These are phyloP conservation scores for Dioscorea dumetorum DNA, from an alignment of 106 monocot genomes.

Conservation along the genomic window DNA sequence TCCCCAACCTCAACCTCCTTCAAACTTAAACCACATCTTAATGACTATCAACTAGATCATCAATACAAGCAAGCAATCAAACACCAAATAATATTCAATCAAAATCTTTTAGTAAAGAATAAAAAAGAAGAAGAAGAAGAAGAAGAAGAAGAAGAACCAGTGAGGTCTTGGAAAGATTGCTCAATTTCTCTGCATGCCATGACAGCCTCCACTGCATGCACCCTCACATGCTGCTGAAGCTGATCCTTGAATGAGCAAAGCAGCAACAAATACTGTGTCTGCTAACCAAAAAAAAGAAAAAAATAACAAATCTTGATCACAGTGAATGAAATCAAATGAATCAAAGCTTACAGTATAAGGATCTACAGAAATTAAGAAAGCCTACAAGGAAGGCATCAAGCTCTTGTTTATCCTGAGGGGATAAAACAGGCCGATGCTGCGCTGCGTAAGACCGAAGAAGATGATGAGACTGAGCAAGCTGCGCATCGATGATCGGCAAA, in stretches of 20 bases:
- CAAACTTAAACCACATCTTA: background rate
- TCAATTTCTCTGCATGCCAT: slow-evolving; percentile 94
- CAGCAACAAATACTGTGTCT: slow-evolving; percentile 73
- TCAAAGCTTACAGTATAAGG: too few species aligned
- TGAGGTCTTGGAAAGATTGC: slow-evolving; percentile 80
- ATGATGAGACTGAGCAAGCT: slow-evolving; percentile 58
- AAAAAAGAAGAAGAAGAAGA: background rate
- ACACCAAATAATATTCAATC: background rate
- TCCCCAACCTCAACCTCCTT: background rate
- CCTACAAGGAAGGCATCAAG: slow-evolving; percentile 91
- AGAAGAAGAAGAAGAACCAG: slow-evolving; percentile 31
- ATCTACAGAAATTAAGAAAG: too few species aligned
- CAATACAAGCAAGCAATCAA: too few species aligned
- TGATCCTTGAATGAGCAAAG: slow-evolving; percentile 91
- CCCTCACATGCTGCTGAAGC: slow-evolving; percentile 90
- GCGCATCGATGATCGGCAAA: slow-evolving; percentile 82
- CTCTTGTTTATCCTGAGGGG: slow-evolving; percentile 79
- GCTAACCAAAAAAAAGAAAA: slow-evolving; percentile 1
- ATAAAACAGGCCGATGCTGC: slow-evolving; percentile 53
- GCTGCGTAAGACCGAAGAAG: slow-evolving; percentile 75
- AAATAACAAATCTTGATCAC: background rate
- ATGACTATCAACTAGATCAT: background rate
- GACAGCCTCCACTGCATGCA: slow-evolving; percentile 95
- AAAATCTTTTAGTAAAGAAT: background rate
- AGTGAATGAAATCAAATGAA: too few species aligned